Evolutionary conservation across 1,284 basidiomycete genomes (phyloP), one percentile per base, ranked within the genome.

Genomic region (Pholiota adiposa): DNA sequence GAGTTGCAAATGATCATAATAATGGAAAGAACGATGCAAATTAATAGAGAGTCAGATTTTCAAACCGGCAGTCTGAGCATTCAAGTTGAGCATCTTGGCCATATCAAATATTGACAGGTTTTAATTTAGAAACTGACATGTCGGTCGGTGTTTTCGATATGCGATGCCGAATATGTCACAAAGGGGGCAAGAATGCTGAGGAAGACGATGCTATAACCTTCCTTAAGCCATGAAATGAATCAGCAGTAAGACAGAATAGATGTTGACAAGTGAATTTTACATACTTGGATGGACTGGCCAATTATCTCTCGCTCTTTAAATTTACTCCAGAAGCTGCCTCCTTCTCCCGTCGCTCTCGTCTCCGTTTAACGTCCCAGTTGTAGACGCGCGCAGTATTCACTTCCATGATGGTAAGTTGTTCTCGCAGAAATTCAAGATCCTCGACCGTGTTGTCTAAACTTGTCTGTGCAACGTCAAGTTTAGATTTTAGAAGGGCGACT

Each of bases 401-500:
- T 73, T 99, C 96, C 92, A 98, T 98, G 14, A 97, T 87, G 3
- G 97, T 99, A 55, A 97, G 85, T 75, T 99, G 97, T 72, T 99
- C 97, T 56, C 96, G 83, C 62, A 99, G 77, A 73, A 95, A 99
- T 70, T 96, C 96, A 29, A 98, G 81, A 73, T 99, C 97, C 70
- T 96, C 93, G 54, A 90, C 82, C 0, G 91, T 88, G 68, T 89
- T 87, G 31, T 79, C 71, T 43, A 97, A 78, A 61, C 82, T 88
- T 34, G 79, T 79, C 70, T 93, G 84, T 0, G 97, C 96, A 0
- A 84, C 80, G 1, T 79, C 72, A n/a, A 97, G 86, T 76, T 98
- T 98, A 29, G 84, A 83, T 52, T 82, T 74, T 0, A 99, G 80
- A 16, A 99, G 83, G 4, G 83, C 76, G 63, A 92, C 84, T 0